Conservation (phyloP, 768 basidiomycete genomes). For the Hirschioporus abietinus region DNA sequence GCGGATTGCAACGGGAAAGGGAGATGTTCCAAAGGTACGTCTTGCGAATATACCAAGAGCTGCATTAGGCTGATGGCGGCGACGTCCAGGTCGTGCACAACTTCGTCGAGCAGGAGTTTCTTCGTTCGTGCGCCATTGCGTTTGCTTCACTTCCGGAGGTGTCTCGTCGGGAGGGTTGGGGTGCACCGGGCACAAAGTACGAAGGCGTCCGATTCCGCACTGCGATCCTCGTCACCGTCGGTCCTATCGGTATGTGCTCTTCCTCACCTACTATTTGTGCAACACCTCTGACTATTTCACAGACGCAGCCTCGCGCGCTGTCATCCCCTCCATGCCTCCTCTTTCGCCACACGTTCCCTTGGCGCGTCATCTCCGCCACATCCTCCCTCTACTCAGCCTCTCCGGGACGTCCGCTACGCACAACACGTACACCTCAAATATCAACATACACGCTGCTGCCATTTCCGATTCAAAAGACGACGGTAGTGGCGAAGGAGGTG, state of each 20-base stretch:
- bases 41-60: background rate
- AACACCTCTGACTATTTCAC: background rate
- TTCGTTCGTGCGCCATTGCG: constrained; percentile 63
- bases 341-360: constrained; percentile 71
- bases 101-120: constrained; percentile 69
- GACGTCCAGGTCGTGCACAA: constrained; percentile 58
- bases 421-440: too few relatives aligned
- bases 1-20: constrained; percentile 43
- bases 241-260: constrained; percentile 52
- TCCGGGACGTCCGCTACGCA: too few relatives aligned
- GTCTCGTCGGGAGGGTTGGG: constrained; percentile 69
- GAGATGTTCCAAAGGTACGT: constrained; percentile 58
- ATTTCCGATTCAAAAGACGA: constrained; percentile 40
- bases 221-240: constrained; percentile 64
- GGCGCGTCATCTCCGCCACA: constrained; percentile 76
- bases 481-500: constrained; percentile 29
- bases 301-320: constrained; percentile 66
- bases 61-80: background rate
- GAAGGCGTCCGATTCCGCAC: constrained; percentile 61
- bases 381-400: constrained; percentile 47
- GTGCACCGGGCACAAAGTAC: constrained; percentile 59
- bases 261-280: background rate
- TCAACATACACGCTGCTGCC: constrained; percentile 9
- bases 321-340: constrained; percentile 68
- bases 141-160: constrained; percentile 68